These are phyloP conservation scores for Leishmania guyanensis DNA, from an alignment of 208 protist species.

Conservation along the genomic window DNA sequence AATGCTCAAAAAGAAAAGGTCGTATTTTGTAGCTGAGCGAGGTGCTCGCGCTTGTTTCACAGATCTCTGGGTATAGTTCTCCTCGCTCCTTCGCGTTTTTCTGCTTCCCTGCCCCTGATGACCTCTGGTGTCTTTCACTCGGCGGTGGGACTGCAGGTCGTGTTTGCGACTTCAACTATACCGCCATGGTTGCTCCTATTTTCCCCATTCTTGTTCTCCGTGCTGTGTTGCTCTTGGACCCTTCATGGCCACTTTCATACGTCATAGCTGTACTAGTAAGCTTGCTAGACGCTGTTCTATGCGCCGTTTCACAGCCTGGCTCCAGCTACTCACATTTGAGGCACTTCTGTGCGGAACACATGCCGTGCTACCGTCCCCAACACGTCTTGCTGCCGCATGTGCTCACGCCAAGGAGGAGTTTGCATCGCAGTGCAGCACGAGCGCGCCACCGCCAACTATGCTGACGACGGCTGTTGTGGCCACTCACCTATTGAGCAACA, in stretches of 20 bases:
- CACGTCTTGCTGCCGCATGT: constrained; percentile 9
- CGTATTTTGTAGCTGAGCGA: neutral
- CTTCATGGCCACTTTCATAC: neutral
- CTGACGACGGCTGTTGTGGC: constrained; percentile 44
- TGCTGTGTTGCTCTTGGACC: neutral
- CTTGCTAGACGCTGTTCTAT: constrained; percentile 15
- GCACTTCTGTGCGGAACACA: constrained; percentile 51
- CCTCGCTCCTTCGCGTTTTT: neutral
- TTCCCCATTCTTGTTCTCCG: neutral
- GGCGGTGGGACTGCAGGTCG: neutral
- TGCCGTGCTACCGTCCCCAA: constrained; percentile 13
- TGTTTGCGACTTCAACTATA: too few relatives aligned
- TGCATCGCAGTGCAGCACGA: constrained; percentile 29
- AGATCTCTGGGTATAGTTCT: neutral
- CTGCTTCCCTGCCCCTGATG: neutral
- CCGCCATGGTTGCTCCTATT: neutral
- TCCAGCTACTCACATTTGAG: constrained; percentile 59
- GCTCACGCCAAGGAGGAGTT: constrained; percentile 18
- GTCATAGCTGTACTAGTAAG: neutral
- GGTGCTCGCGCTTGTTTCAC: neutral
- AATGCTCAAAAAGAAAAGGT: neutral
- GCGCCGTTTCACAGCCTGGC: constrained; percentile 29
- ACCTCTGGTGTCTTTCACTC: neutral
- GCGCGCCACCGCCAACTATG: constrained; percentile 54
- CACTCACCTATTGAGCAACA: constrained; percentile 29